Conservation (phyloP, 495 filamentous ascomycete genomes). For the Geoglossum glabrum region DNA sequence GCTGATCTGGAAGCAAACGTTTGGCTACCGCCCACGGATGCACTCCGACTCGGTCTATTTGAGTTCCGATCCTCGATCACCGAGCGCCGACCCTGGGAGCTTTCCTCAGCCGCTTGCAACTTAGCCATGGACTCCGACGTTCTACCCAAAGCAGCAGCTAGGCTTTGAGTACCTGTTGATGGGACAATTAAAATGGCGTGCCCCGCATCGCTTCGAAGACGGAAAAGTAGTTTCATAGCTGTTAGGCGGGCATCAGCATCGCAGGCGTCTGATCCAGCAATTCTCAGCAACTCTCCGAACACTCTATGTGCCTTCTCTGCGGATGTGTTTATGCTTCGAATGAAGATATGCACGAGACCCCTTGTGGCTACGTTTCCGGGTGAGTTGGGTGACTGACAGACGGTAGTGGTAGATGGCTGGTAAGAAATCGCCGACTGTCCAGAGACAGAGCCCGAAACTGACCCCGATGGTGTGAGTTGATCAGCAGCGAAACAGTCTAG, state of each 20-base stretch:
- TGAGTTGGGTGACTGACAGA: neutral
- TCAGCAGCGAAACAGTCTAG: slow-evolving; percentile 9
- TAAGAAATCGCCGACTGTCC: neutral
- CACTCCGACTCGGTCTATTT: slow-evolving; percentile 11
- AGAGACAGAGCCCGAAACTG: neutral
- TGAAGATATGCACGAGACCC: slow-evolving; percentile 39
- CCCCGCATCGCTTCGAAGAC: slow-evolving; percentile 61
- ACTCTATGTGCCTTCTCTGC: slow-evolving; percentile 28
- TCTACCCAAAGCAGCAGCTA: slow-evolving; percentile 52
- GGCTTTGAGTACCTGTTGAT: slow-evolving; percentile 42
- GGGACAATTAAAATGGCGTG: slow-evolving; percentile 47
- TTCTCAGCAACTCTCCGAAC: slow-evolving; percentile 34
- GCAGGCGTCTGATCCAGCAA: slow-evolving; percentile 31
- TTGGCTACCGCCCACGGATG: slow-evolving; percentile 7
- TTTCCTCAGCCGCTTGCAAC: slow-evolving; percentile 1
- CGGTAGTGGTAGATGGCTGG: neutral
- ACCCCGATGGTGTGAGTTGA: neutral
- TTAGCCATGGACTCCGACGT: slow-evolving; percentile 28
- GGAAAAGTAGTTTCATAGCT: slow-evolving; percentile 66
- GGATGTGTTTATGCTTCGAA: slow-evolving; percentile 34
- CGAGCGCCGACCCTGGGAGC: slow-evolving; percentile 8
- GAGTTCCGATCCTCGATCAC: slow-evolving; percentile 6
- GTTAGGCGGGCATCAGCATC: slow-evolving; percentile 54
- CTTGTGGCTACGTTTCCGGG: neutral
- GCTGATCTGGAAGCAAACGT: slow-evolving; percentile 18